These are phyloP conservation scores for Colletotrichum cuscutae DNA, from an alignment of 2,329 filamentous ascomycete species.

Conservation along the genomic window DNA sequence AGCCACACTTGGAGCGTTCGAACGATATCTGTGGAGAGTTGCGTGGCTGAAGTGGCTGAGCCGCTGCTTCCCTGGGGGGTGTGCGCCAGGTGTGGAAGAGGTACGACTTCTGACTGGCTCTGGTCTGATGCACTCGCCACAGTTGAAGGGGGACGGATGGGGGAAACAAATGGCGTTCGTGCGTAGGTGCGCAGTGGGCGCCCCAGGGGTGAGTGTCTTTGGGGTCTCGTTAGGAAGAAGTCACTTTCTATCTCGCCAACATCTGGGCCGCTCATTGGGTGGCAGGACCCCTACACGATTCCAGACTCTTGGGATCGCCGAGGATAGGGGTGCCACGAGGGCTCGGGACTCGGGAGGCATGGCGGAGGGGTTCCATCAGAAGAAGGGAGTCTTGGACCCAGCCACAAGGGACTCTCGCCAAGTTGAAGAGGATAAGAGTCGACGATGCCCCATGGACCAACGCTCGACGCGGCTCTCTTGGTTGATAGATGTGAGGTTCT, in stretches of 20 bases:
- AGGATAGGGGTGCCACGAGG: slow-evolving; percentile 30
- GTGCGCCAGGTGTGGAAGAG: slow-evolving; percentile 6
- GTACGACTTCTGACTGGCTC: slow-evolving; percentile 17
- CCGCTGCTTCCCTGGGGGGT: not conserved
- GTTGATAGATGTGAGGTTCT: not conserved
- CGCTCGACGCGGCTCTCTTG: not conserved
- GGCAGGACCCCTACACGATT: slow-evolving; percentile 8
- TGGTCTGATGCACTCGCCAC: slow-evolving; percentile 31
- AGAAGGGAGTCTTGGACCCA: slow-evolving; percentile 7
- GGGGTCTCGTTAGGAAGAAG: slow-evolving; percentile 30
- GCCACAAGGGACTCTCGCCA: slow-evolving; percentile 13
- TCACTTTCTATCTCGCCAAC: slow-evolving; percentile 36
- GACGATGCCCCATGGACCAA: not conserved
- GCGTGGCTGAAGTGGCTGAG: slow-evolving; percentile 31
- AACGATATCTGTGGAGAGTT: not conserved
- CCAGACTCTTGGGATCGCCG: slow-evolving; percentile 36
- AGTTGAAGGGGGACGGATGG: not conserved
- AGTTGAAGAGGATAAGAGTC: slow-evolving; percentile 27
- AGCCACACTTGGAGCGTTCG: slow-evolving; percentile 10
- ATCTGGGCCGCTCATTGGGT: slow-evolving; percentile 25
- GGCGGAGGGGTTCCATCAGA: slow-evolving; percentile 24
- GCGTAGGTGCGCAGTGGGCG: slow-evolving; percentile 6
- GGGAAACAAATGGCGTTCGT: slow-evolving; percentile 4
- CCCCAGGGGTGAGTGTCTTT: slow-evolving; percentile 12
- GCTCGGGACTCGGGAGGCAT: slow-evolving; percentile 20